Base-by-base conservation (phyloP, 164 flowering plant genomes). In the Vitis cinerea region DNA sequence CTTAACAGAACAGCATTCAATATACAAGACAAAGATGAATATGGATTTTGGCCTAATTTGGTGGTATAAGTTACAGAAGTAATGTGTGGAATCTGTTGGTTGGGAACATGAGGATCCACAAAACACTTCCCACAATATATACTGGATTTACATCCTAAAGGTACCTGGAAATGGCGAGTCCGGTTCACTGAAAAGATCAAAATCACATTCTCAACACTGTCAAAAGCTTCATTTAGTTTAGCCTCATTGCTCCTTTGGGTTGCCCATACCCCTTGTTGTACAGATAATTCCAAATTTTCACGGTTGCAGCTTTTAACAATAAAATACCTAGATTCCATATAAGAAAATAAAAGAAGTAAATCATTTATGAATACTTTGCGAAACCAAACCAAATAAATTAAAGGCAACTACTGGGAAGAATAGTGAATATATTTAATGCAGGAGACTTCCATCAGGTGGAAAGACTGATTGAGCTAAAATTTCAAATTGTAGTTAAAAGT, bases 221-320 rank as follows among this genome's bases (percentile, higher is more conserved):
- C 99, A 85, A 96, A 93, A 71, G 98, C 99, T 85, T 96, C 99
- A 83, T 93, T 93, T 14, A 96, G 83, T 84, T 93, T 96, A 64
- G 99, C 88, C 81, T 96, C 99, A 74, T 96, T 96, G 88, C 98
- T 96, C 75, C 97, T 82, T 75, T 96, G 99, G 71, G 99, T 96
- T 80, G 99, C 99, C 99, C 99, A 96, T 10, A 93, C 97, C 73
- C 99, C 99, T 88, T 96, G 98, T 76, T 93, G 99, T 60, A 89
- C 97, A 61, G 99, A 96, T 66, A 96, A 76, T 77, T 96, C 99
- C 77, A 96, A 77, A 82, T 96, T 96, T 83, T 96, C 99, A 17
- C 97, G 89, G 64, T 96, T 96, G 86, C 97, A 93, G 80, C 99
- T 96, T 85, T 96, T 96, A 64, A 96, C 99, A 71, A 96, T 88